Evolutionary conservation across 164 flowering plant species (phyloP), one percentile per base, ranked within the genome.

Genomic region (Nelumbo lutea): DNA sequence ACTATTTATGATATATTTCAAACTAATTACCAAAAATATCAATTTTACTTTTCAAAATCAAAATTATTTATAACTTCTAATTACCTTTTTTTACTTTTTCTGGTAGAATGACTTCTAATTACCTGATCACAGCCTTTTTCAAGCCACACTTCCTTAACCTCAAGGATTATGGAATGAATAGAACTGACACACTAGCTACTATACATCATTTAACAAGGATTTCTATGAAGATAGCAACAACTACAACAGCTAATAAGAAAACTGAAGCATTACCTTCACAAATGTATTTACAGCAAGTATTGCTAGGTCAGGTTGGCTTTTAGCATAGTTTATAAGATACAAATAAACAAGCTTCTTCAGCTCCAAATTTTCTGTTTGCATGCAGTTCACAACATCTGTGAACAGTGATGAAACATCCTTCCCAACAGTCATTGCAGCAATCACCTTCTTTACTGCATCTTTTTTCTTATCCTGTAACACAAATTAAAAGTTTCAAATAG

Each of bases 391-490:
- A 66, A 96, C 98, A 81, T 96, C 99, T 6, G 97, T 90, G 75
- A 96, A 96, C 68, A 96, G 77, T 43, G 98, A 96, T 55, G 99
- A 96, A 13, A 96, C 99, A 80, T 96, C 99, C 80, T 96, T 96
- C 68, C 99, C 99, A 65, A 96, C 99, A 5, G 99, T 96, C 99
- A 96, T 96, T 44, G 99, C 99, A 73, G 99, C 99, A 81, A 96
- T 93, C 44, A 96, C 99, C 81, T 93, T 96, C 82, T 96, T 93
- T 14, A 96, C 99, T 47, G 98, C 99, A 93, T 93, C 98, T 76
- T 91, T 96, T 74, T 90, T 88, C 88, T 96, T 96, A 80, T 96
- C 99, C 99, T 96, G 73, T 62, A 77, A n/a, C 53, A 61, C 70
- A 76, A 46, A 59, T 10, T 48, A 60, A 65, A 59, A 58, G 62